Conservation (phyloP, 768 basidiomycete genomes). For the Fistulinella prunicolor region DNA sequence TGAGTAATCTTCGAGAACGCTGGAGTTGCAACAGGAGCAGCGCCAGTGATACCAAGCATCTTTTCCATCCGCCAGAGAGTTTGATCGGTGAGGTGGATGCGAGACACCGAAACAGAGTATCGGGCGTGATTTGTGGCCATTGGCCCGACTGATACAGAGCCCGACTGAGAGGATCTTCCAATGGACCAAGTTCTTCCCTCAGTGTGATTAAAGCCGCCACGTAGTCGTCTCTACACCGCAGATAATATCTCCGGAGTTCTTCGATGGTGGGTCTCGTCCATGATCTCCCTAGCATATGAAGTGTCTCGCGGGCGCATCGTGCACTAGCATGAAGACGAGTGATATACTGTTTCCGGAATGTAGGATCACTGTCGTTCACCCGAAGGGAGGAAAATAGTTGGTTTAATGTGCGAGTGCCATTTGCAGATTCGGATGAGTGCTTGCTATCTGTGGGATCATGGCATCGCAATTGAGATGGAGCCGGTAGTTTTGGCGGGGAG, state of each 20-base stretch:
- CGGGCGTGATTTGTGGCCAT: neutral
- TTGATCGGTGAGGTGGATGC: conserved; percentile 5
- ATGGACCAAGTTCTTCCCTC: neutral
- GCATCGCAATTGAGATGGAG: neutral
- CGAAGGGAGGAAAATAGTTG: neutral
- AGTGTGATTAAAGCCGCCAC: neutral
- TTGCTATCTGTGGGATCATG: neutral
- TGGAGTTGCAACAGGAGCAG: neutral
- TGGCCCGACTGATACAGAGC: neutral
- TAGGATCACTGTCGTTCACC: neutral
- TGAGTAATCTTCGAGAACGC: neutral
- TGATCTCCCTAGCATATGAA: too few relatives aligned
- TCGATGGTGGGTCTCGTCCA: too few relatives aligned
- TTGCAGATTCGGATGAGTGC: neutral
- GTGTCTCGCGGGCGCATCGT: neutral
- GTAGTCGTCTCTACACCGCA: too few relatives aligned
- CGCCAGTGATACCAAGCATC: neutral
- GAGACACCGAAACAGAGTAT: neutral
- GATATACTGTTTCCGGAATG: neutral
- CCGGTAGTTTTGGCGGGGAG: neutral
- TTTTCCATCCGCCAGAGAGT: conserved; percentile 24
- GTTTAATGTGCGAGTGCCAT: neutral
- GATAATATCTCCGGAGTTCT: too few relatives aligned
- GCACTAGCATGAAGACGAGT: too few relatives aligned
- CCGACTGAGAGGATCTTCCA: neutral